Evolutionary conservation across 495 filamentous ascomycete genomes (phyloP).

Genomic region (Glonium stellatum): DNA sequence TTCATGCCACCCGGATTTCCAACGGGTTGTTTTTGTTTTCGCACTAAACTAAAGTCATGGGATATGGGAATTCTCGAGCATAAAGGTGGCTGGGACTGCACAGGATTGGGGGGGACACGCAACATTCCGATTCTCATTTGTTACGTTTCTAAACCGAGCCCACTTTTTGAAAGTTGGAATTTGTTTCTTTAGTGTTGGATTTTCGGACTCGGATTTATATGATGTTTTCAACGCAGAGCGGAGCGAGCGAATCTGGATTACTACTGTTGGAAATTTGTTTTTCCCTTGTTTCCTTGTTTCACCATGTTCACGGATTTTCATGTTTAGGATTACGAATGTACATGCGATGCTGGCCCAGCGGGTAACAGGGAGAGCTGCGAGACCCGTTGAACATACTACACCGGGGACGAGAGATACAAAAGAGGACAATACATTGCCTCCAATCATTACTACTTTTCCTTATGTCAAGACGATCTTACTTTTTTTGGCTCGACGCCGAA

Average conservation of each 20-base stretch:
- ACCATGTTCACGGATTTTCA: not conserved
- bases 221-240: constrained; percentile 27
- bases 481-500: no score
- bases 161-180: constrained; percentile 3
- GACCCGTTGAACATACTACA: no score
- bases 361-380: no score
- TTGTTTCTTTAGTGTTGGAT: constrained; percentile 10
- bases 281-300: constrained; percentile 14
- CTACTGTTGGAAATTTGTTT: constrained; percentile 23
- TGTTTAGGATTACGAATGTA: no score
- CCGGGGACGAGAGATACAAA: no score
- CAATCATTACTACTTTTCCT: no score
- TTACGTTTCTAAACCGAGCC: not conserved
- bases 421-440: no score
- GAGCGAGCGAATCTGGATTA: constrained; percentile 23
- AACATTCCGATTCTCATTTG: constrained; percentile 2
- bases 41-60: not conserved
- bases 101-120: not conserved
- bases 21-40: not conserved
- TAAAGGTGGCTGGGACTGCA: constrained; percentile 3
- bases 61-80: not conserved
- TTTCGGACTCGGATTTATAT: constrained; percentile 19
- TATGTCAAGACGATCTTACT: no score
- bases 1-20: not conserved
- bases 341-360: no score